A percentile compares a stretch with the other conserved stretches of the same genome.
Evolutionary conservation across 1,139 yeast species (phyloP).

Genomic region (Suhomyces yuchorum): DNA sequence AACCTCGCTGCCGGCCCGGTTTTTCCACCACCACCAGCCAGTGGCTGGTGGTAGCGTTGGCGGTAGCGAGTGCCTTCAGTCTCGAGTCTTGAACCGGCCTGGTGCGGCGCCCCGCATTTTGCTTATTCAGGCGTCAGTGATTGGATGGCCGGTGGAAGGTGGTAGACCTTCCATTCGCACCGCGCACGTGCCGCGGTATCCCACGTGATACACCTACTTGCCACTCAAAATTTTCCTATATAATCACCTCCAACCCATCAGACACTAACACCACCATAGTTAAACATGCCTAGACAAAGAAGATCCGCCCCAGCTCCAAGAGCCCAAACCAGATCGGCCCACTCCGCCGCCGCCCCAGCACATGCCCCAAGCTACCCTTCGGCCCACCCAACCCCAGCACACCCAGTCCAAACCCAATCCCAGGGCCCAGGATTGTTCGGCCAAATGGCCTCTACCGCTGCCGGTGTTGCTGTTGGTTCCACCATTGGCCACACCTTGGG

Average conservation of each 20-base stretch:
- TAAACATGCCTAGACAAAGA: constrained; percentile 61
- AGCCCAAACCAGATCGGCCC: constrained; percentile 70
- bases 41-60: no score
- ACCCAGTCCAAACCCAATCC: constrained; percentile 47
- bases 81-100: no score
- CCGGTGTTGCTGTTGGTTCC: constrained; percentile 99
- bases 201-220: constrained; percentile 3
- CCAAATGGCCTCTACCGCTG: constrained; percentile 98
- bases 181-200: not conserved
- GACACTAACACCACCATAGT: constrained; percentile 1
- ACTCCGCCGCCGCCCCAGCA: constrained; percentile 68
- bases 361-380: constrained; percentile 25
- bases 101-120: not conserved
- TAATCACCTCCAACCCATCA: not conserved
- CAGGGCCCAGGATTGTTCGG: constrained; percentile 83
- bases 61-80: no score
- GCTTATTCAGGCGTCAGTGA: not conserved
- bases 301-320: constrained; percentile 66
- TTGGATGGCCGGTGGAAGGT: not conserved
- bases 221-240: constrained; percentile 14
- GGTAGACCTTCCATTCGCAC: not conserved
- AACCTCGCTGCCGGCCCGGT: no score
- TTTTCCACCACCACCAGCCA: no score
- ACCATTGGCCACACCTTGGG: constrained; percentile 96
- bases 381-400: constrained; percentile 25